phyloP scores from a whole-genome alignment of 495 filamentous ascomycete species.

The Aspergillus homomorphus region DNA sequence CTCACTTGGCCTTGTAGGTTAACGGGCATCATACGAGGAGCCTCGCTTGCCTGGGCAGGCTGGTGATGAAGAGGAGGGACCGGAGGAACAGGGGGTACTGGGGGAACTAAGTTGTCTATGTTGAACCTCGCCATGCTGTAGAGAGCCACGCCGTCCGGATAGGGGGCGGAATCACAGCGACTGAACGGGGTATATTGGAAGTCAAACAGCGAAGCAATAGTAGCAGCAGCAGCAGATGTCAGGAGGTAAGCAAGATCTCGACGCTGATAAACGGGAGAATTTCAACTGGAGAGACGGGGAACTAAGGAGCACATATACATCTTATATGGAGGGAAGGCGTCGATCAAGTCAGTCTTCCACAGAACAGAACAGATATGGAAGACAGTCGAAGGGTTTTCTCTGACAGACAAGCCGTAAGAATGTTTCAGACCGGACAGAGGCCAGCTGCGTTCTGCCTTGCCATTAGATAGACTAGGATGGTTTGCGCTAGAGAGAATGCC shows the following conservation, averaged over 20 bases:
- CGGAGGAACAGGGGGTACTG: conserved; percentile 16
- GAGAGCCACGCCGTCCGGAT: not conserved
- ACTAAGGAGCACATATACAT: not conserved
- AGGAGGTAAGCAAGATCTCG: not conserved
- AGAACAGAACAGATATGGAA: too few species aligned
- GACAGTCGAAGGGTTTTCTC: too few species aligned
- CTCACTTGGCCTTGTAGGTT: conserved; percentile 6
- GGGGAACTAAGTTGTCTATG: conserved; percentile 16
- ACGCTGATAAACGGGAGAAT: not conserved
- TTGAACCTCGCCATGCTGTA: conserved; percentile 15
- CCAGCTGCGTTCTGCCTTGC: conserved; percentile 5
- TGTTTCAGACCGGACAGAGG: conserved; percentile 10
- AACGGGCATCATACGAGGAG: conserved; percentile 12
- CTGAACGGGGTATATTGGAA: not conserved
- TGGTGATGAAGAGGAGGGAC: conserved; percentile 16
- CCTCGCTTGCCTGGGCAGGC: conserved; percentile 12
- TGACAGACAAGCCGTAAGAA: conserved; percentile 1
- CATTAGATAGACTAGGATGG: conserved; percentile 8
- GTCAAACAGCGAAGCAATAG: not conserved
- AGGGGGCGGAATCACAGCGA: conserved; percentile 7
- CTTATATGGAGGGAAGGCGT: not conserved
- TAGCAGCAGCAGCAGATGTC: not conserved
- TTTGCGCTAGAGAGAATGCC: not conserved
- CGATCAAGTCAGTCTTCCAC: not conserved
- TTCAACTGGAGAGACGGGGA: not conserved